Evolutionary conservation across 2,329 filamentous ascomycete species (phyloP), one percentile per base, ranked within the genome.

Genomic region (Ophiostoma ips): DNA sequence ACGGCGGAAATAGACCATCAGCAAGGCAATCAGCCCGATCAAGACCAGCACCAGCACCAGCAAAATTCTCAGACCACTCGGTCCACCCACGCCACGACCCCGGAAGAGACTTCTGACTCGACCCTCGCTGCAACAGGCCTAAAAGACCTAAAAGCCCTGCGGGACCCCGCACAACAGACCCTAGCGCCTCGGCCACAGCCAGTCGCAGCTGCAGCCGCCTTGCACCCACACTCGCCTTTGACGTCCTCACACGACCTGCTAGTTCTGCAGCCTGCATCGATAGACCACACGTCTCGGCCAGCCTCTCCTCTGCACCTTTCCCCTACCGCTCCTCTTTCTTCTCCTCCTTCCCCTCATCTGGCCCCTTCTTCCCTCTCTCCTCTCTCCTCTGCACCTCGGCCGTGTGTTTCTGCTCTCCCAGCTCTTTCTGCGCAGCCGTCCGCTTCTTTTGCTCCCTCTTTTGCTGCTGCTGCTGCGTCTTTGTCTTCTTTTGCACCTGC

Each of bases 141-240:
- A 35, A 35, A 35, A 33, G 24, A 43, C 24, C 21, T n/a, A 16
- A 31, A 44, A 33, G 41, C 30, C 48, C 40, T 31, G 38, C 51
- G 28, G 41, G 30, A 46, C 40, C 48, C 49, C 47, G 43, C 45
- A 50, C 44, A 45, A 45, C 12, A 24, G 16, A 18, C 31, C 18
- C 44, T 53, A 50, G 51, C 51, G 49, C 37, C 40, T 31, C 21
- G 34, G 33, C 45, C 8, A 33, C 34, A 50, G 24, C 48, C 48
- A 53, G 44, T 50, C 44, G 48, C 44, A 43, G 47, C 37, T 44
- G 38, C 51, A 52, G 48, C 44, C 18, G 48, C 37, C 31, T 15
- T 30, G 12, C 28, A 19, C 30, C 41, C 41, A 45, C 38, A 15
- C 37, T 12, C 36, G 37, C 41, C 16, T 21, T 28, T 5, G 37